phyloP scores from a whole-genome alignment of 768 basidiomycete species.

The Gloeopeniophorella convolvens region DNA sequence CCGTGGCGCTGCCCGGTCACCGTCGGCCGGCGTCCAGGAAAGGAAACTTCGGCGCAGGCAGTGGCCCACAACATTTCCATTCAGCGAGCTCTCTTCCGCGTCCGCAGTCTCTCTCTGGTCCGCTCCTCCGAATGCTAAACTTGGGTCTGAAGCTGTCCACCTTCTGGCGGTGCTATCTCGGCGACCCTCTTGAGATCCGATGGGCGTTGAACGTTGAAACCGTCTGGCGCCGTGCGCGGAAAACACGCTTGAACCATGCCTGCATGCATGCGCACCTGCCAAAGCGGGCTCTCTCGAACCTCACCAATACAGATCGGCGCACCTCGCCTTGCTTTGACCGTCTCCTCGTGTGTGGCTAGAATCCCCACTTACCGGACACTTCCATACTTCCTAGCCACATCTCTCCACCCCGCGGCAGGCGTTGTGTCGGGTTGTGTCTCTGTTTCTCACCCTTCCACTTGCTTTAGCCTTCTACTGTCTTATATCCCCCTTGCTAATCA shows the following conservation, averaged over 20 bases:
- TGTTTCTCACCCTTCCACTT: slow-evolving; percentile 13
- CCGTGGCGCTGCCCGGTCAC: too few relatives aligned
- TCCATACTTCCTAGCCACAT: slow-evolving; percentile 8
- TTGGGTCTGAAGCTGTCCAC: too few relatives aligned
- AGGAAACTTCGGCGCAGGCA: too few relatives aligned
- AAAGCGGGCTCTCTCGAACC: not conserved
- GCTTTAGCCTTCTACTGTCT: slow-evolving; percentile 7
- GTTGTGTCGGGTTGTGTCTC: slow-evolving; percentile 7
- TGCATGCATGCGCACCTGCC: not conserved
- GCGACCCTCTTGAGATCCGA: slow-evolving; percentile 4
- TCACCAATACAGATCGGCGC: not conserved
- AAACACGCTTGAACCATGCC: slow-evolving; percentile 16
- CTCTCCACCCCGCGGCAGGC: slow-evolving; percentile 1
- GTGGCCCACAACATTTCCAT: too few relatives aligned
- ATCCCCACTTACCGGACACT: not conserved
- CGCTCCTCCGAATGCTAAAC: too few relatives aligned
- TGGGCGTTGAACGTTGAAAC: slow-evolving; percentile 1
- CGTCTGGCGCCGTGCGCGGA: not conserved
- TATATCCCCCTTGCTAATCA: slow-evolving; percentile 14
- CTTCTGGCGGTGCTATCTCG: too few relatives aligned
- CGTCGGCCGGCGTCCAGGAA: too few relatives aligned
- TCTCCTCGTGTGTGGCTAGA: slow-evolving; percentile 13
- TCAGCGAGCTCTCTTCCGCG: too few relatives aligned
- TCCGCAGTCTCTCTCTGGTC: too few relatives aligned
- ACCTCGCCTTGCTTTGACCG: slow-evolving; percentile 10